These are phyloP conservation scores for Terfezia claveryi DNA, from an alignment of 495 filamentous ascomycete genomes.

Conservation along the genomic window DNA sequence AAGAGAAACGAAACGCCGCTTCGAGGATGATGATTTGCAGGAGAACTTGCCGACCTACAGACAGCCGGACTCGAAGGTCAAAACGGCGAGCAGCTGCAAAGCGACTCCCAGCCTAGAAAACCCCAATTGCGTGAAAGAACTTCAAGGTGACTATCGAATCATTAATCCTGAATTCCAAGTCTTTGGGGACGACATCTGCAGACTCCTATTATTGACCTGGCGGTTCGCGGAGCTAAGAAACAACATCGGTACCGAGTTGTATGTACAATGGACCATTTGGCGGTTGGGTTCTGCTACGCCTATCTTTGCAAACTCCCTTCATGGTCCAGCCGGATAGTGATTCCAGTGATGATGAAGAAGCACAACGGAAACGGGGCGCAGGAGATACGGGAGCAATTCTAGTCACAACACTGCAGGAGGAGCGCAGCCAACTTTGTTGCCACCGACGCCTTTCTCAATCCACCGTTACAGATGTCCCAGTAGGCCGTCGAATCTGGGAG, in stretches of 20 bases:
- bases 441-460: constrained; percentile 33
- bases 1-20: constrained; percentile 14
- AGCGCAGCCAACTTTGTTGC: constrained; percentile 32
- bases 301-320: constrained; percentile 48
- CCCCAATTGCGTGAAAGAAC: constrained; percentile 29
- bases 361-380: constrained; percentile 27
- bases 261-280: constrained; percentile 82
- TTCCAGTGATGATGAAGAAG: constrained; percentile 81
- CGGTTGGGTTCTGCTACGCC: constrained; percentile 50
- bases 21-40: constrained; percentile 41
- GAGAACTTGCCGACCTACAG: constrained; percentile 63
- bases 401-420: constrained; percentile 55
- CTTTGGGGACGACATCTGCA: constrained; percentile 42
- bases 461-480: constrained; percentile 48
- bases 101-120: constrained; percentile 20
- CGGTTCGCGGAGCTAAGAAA: neutral
- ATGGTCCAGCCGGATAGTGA: constrained; percentile 54
- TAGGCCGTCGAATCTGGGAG: constrained; percentile 54
- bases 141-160: constrained; percentile 47
- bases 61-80: constrained; percentile 37
- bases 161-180: constrained; percentile 46
- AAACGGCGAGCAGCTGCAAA: constrained; percentile 21
- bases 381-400: constrained; percentile 36
- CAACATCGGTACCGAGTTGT: constrained; percentile 25
- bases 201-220: constrained; percentile 38